Percentiles rank a stretch among this genome's conserved stretches.
Conservation (phyloP, 2,329 filamentous ascomycete genomes). For the Xylaria multiplex region DNA sequence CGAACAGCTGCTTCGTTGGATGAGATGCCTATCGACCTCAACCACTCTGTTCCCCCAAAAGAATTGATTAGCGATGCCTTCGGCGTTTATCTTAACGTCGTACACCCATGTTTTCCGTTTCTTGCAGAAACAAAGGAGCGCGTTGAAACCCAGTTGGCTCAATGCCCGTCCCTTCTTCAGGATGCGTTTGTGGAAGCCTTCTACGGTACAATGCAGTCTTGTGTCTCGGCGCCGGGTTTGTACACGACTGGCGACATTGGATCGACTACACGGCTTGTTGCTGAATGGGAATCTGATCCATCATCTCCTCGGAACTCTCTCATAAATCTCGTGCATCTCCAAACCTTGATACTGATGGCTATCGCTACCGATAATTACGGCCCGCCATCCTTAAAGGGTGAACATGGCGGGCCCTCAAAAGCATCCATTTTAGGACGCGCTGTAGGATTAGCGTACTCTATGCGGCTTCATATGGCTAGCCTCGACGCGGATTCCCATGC, state of each 20-base stretch:
- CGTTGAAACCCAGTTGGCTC: slow-evolving; percentile 65
- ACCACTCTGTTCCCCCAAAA: slow-evolving; percentile 48
- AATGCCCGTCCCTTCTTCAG: slow-evolving; percentile 66
- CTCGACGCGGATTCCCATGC: slow-evolving; percentile 54
- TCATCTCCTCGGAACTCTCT: slow-evolving; percentile 51
- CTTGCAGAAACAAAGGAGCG: slow-evolving; percentile 66
- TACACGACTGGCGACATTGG: slow-evolving; percentile 56
- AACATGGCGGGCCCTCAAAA: slow-evolving; percentile 59
- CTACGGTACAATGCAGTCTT: slow-evolving; percentile 66
- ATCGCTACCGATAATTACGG: slow-evolving; percentile 72
- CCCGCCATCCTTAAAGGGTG: slow-evolving; percentile 52
- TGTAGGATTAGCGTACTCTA: slow-evolving; percentile 71
- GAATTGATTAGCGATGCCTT: slow-evolving; percentile 59
- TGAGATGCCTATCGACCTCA: slow-evolving; percentile 45
- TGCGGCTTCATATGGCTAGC: slow-evolving; percentile 66
- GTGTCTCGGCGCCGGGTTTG: slow-evolving; percentile 52
- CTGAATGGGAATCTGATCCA: slow-evolving; percentile 61
- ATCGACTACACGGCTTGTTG: slow-evolving; percentile 59
- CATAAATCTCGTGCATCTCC: slow-evolving; percentile 68
- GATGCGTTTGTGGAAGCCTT: slow-evolving; percentile 74
- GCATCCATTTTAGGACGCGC: slow-evolving; percentile 70
- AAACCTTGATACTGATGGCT: slow-evolving; percentile 72
- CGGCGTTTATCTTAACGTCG: slow-evolving; percentile 67
- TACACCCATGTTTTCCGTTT: slow-evolving; percentile 75
- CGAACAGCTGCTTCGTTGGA: slow-evolving; percentile 50